Evolutionary conservation across 176 grass and related monocot genomes (phyloP), one percentile per base, ranked within the genome.

Genomic region (Echinochloa phyllopogon): DNA sequence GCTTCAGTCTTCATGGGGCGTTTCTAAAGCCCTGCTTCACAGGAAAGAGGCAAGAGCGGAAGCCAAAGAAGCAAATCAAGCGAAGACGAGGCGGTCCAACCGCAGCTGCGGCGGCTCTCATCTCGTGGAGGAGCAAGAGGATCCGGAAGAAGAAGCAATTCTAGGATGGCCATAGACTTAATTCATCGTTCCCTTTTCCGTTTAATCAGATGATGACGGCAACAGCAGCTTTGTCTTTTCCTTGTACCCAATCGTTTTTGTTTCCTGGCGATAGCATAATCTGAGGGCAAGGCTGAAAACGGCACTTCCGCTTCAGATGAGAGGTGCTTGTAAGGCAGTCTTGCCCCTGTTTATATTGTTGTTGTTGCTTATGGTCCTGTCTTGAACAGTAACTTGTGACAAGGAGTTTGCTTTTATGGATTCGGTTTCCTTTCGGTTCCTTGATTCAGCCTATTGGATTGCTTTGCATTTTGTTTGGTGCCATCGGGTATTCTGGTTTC

Each of bases 21-120:
- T 80, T 83, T 71, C 71, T 94, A 45, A 94, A 86, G 73, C 83
- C 92, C 67, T 86, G 82, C 84, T 92, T 80, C 77, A 83, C 88
- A 3, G 95, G 95, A 33, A 98, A 93, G 78, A 77, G 89, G 80
- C 88, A 83, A 55, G 88, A 80, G 37, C 51, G 90, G 61, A 93
- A 78, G 51, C 84, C 95, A 20, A 80, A 68, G 33, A 81, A 68
- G 78, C 78, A 68, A 52, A 51, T 81, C 0, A 98, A 88, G 73
- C 83, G 58, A 57, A 90, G 88, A 41, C 78, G 48, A 17, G 79
- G 88, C 2, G 56, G 72, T 65, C 62, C 78, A 3, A 56, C 83
- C 0, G 42, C 87, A 1, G 82, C 87, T 0, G 77, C 88, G 0
- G 78, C 65, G 1, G 78, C 72, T 25, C 65, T 82, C 65, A 77